Conservation (phyloP, 441 rosid genomes). For the Adansonia grandidieri region DNA sequence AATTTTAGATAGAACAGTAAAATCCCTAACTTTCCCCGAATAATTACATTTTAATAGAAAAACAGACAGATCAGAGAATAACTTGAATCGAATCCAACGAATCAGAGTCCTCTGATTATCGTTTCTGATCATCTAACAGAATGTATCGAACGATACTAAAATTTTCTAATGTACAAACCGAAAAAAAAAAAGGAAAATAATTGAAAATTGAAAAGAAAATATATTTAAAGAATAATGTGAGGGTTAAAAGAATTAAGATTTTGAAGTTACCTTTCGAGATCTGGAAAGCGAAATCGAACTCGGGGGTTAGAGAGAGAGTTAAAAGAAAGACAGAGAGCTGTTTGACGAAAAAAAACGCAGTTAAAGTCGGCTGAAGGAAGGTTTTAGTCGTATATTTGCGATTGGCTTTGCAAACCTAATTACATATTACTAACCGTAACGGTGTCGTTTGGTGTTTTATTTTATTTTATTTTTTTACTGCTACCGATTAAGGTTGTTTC, state of each 20-base stretch:
- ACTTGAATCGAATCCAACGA: background rate
- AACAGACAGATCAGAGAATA: background rate
- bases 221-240: background rate
- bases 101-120: slow-evolving; percentile 1
- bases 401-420: background rate
- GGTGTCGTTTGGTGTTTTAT: background rate
- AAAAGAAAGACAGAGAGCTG: background rate
- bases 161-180: background rate
- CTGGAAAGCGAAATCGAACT: background rate
- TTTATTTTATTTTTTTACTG: background rate
- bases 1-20: slow-evolving; percentile 14
- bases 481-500: no score
- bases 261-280: background rate
- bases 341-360: background rate
- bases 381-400: background rate
- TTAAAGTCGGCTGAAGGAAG: background rate
- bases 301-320: background rate
- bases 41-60: background rate
- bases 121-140: slow-evolving; percentile 6
- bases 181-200: background rate
- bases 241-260: background rate
- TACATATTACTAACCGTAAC: background rate
- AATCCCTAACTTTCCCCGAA: background rate
- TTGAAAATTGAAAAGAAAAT: background rate
- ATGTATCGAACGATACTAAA: background rate